Percentiles rank a stretch among this genome's conserved stretches.
These are phyloP conservation scores for Aspergillus novofumigatus DNA, from an alignment of 2,329 filamentous ascomycete species.

Conservation along the genomic window DNA sequence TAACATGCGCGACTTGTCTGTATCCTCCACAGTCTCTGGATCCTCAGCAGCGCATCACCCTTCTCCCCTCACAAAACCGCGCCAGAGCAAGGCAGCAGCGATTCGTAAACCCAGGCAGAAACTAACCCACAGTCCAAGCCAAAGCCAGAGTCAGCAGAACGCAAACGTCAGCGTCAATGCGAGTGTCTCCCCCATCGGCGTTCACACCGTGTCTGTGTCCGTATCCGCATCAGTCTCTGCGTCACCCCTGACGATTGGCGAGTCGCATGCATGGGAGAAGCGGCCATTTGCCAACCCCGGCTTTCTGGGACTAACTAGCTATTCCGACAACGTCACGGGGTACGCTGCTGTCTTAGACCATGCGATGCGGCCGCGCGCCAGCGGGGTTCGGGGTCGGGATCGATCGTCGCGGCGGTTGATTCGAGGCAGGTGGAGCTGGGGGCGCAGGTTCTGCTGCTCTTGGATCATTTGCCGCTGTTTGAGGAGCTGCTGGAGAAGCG, in stretches of 20 bases:
- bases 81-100: background rate
- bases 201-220: background rate
- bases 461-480: conserved; percentile 9
- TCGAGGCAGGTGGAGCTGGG: conserved; percentile 8
- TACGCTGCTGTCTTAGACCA: conserved; percentile 7
- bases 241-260: background rate
- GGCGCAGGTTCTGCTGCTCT: conserved; percentile 10
- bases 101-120: background rate
- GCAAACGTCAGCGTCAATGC: background rate
- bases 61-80: background rate
- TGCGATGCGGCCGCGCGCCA: background rate
- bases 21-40: too few relatives aligned
- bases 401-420: background rate
- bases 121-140: background rate
- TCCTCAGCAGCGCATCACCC: background rate
- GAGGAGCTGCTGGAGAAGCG: conserved; percentile 14
- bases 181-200: background rate
- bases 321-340: conserved; percentile 12
- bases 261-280: background rate
- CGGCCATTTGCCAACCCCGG: conserved; percentile 3
- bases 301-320: conserved; percentile 19
- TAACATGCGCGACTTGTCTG: too few relatives aligned
- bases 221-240: background rate
- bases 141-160: background rate
- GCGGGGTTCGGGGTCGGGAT: background rate